A percentile compares a stretch with the other conserved stretches of the same genome.
These are phyloP conservation scores for Ramaria sp. DNA, from an alignment of 768 basidiomycete species.

Conservation along the genomic window DNA sequence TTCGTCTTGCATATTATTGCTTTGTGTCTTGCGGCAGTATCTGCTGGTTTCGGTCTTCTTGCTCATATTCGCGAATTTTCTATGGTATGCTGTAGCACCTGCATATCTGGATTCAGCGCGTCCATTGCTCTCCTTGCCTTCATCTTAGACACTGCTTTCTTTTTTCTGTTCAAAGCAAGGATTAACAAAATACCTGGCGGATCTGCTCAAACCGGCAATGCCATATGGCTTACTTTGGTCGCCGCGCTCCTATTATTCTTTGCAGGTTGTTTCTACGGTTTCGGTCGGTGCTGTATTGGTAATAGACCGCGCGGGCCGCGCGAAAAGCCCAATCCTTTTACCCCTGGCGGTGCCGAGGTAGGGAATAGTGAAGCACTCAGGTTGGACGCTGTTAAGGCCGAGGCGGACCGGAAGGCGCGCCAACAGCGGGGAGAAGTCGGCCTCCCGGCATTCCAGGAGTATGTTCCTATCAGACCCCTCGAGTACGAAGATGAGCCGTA, in stretches of 20 bases:
- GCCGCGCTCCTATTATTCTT: conserved; percentile 84
- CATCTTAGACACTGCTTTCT: conserved; percentile 85
- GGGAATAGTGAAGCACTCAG: conserved; percentile 55
- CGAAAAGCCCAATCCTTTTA: conserved; percentile 23
- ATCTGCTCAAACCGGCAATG: conserved; percentile 71
- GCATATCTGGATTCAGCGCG: conserved; percentile 73
- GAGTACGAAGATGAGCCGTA: conserved; percentile 41
- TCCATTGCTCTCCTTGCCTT: conserved; percentile 74
- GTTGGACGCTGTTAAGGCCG: conserved; percentile 77
- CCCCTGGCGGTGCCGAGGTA: conserved; percentile 4
- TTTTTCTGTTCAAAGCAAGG: conserved; percentile 79
- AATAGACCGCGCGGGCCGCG: conserved; percentile 33
- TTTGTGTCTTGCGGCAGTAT: conserved; percentile 56
- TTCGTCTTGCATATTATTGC: conserved; percentile 89
- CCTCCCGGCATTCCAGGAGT: conserved; percentile 65
- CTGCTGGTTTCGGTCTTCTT: conserved; percentile 74
- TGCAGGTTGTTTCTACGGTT: conserved; percentile 76
- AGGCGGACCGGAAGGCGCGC: conserved; percentile 70
- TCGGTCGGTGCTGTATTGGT: conserved; percentile 78
- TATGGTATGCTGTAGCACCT: conserved; percentile 75
- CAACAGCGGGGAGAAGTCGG: conserved; percentile 52
- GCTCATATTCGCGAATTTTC: conserved; percentile 83
- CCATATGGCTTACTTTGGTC: conserved; percentile 83
- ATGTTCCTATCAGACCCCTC: conserved; percentile 49
- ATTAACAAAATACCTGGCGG: conserved; percentile 69